phyloP scores from a whole-genome alignment of 2,329 filamentous ascomycete species.

The Penicillium janthinellum region DNA sequence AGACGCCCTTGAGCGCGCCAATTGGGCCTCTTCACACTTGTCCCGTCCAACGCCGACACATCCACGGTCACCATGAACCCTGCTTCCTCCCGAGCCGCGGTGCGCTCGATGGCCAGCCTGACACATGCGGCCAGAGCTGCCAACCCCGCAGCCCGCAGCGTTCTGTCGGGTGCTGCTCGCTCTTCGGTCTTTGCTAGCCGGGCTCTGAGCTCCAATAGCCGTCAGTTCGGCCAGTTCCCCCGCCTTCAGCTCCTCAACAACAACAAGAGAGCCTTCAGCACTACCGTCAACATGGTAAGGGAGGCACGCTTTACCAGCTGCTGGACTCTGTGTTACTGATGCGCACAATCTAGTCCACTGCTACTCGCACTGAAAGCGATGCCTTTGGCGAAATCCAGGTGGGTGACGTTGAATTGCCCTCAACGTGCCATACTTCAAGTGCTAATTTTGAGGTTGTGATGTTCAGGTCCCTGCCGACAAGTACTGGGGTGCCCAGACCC shows the following conservation, averaged over 20 bases:
- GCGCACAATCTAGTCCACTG: conserved; percentile 34
- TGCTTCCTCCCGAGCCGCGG: conserved; percentile 39
- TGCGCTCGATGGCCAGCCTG: conserved; percentile 40
- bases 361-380: conserved; percentile 84
- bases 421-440: background rate
- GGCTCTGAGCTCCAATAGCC: conserved; percentile 36
- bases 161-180: conserved; percentile 32
- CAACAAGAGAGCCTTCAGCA: conserved; percentile 41
- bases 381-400: conserved; percentile 93
- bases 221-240: conserved; percentile 35
- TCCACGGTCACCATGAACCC: conserved; percentile 38
- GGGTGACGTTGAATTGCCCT: conserved; percentile 16
- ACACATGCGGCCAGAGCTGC: conserved; percentile 39
- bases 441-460: conserved; percentile 16
- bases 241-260: conserved; percentile 39
- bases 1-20: conserved; percentile 13
- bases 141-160: conserved; percentile 39
- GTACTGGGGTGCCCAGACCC: conserved; percentile 98
- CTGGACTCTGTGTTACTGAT: conserved; percentile 5
- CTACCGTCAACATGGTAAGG: conserved; percentile 42
- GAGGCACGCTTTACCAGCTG: conserved; percentile 5
- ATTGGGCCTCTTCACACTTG: conserved; percentile 9
- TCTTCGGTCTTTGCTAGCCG: conserved; percentile 32
- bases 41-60: conserved; percentile 12
- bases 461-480: conserved; percentile 74